Evolutionary conservation across 2,329 filamentous ascomycete species (phyloP).

Genomic region (Beauveria scarabaeidicola): DNA sequence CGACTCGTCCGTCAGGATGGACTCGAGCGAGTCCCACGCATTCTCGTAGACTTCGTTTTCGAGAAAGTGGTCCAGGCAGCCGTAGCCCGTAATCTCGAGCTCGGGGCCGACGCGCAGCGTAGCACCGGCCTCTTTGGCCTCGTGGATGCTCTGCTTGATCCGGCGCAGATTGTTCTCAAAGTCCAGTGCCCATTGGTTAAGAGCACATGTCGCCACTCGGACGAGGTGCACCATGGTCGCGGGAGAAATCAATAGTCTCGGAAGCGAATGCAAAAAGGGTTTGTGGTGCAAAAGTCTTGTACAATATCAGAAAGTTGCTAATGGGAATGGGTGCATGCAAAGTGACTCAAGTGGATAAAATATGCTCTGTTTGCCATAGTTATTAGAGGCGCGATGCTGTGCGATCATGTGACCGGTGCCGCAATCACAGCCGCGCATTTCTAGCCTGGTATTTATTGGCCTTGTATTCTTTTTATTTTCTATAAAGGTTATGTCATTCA

Average conservation of each 20-base stretch:
- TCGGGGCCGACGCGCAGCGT: slow-evolving; percentile 52
- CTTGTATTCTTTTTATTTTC: not conserved
- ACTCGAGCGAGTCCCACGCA: slow-evolving; percentile 23
- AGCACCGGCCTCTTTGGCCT: slow-evolving; percentile 53
- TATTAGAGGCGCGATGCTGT: not conserved
- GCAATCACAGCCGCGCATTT: not conserved
- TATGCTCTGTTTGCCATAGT: not conserved
- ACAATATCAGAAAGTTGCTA: not conserved
- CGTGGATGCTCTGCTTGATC: slow-evolving; percentile 53
- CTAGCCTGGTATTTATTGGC: not conserved
- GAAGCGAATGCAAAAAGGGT: not conserved
- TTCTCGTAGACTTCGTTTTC: slow-evolving; percentile 26
- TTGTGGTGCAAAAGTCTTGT: not conserved
- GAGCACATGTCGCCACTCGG: slow-evolving; percentile 27
- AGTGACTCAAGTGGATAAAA: not conserved
- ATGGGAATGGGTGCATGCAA: not conserved
- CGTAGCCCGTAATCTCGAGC: slow-evolving; percentile 29
- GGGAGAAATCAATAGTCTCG: not conserved
- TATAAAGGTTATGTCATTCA: too few relatives aligned
- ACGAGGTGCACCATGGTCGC: slow-evolving; percentile 22
- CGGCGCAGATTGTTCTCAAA: slow-evolving; percentile 55
- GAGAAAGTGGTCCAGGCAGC: slow-evolving; percentile 25
- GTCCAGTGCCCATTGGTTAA: slow-evolving; percentile 39
- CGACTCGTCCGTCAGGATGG: slow-evolving; percentile 24
- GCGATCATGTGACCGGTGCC: not conserved